Percentiles rank a stretch among this genome's conserved stretches.
phyloP scores from a whole-genome alignment of 2,329 filamentous ascomycete species.

The Fusarium albidum region DNA sequence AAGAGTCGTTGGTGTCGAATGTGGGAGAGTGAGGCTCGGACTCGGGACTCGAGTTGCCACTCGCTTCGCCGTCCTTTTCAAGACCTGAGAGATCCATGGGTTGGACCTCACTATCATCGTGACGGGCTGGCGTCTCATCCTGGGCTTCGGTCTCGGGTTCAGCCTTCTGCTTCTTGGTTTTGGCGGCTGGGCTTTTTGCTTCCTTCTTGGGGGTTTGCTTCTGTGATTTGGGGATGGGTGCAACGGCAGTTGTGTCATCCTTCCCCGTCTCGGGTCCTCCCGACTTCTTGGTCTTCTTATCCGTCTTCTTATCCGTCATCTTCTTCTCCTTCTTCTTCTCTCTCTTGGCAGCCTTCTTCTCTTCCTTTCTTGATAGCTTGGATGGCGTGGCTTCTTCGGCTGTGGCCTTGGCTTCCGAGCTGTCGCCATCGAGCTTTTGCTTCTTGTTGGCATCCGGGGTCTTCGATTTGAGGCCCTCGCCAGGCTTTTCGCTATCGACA shows the following conservation, averaged over 20 bases:
- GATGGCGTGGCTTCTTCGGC: conserved; percentile 58
- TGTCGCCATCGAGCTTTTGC: conserved; percentile 49
- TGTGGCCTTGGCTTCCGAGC: conserved; percentile 36
- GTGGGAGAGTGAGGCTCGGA: conserved; percentile 61
- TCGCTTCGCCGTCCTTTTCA: conserved; percentile 54
- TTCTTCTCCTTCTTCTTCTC: conserved; percentile 55
- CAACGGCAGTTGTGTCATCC: conserved; percentile 26
- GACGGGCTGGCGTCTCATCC: conserved; percentile 17
- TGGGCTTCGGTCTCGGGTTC: background rate
- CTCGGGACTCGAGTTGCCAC: conserved; percentile 57
- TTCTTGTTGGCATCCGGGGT: conserved; percentile 64
- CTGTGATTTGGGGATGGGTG: conserved; percentile 35
- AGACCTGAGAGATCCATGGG: conserved; percentile 42
- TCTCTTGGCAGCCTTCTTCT: conserved; percentile 60
- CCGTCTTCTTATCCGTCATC: conserved; percentile 52
- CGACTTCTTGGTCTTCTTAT: conserved; percentile 53
- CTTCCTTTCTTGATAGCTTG: conserved; percentile 62
- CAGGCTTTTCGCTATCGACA: conserved; percentile 67
- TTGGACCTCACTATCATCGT: conserved; percentile 26
- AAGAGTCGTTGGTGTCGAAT: conserved; percentile 62
- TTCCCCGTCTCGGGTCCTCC: conserved; percentile 47
- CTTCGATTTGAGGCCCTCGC: conserved; percentile 67
- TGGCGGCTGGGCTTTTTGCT: conserved; percentile 26
- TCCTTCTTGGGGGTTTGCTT: conserved; percentile 42
- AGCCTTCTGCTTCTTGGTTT: conserved; percentile 29